Evolutionary conservation across 2,329 filamentous ascomycete genomes (phyloP).

Genomic region (Cryphonectria carpinicola): DNA sequence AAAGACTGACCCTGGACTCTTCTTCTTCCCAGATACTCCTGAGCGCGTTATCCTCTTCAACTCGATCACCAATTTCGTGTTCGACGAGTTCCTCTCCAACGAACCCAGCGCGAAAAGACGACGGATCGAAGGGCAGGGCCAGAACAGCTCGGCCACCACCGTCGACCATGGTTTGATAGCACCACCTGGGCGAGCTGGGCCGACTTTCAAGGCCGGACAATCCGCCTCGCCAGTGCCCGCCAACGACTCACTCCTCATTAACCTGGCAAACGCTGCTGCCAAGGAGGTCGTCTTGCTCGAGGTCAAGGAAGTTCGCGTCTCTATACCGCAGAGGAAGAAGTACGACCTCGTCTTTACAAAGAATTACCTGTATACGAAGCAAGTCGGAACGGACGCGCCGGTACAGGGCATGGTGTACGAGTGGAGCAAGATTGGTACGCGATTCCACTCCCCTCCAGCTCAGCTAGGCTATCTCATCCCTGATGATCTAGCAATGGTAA

Average conservation of each 20-base stretch:
- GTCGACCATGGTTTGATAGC: conserved; percentile 19
- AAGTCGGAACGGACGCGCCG: conserved; percentile 54
- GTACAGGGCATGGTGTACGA: conserved; percentile 59
- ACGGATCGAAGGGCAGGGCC: conserved; percentile 20
- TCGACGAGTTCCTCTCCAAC: conserved; percentile 19
- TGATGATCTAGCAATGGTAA: neutral
- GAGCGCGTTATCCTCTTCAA: conserved; percentile 58
- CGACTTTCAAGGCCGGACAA: conserved; percentile 13
- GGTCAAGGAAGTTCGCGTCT: conserved; percentile 69
- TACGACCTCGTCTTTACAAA: conserved; percentile 66
- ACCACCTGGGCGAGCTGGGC: conserved; percentile 9
- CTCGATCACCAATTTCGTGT: conserved; percentile 36
- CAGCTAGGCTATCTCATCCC: too few relatives aligned
- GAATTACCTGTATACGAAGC: conserved; percentile 61
- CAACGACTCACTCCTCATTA: conserved; percentile 28
- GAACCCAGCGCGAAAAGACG: conserved; percentile 28
- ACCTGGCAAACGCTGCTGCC: conserved; percentile 41
- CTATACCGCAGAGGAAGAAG: conserved; percentile 70
- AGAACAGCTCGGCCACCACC: conserved; percentile 22
- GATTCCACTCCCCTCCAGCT: neutral
- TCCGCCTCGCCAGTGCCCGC: conserved; percentile 10
- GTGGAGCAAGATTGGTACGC: conserved; percentile 65
- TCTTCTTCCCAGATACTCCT: conserved; percentile 50
- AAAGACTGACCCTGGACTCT: neutral
- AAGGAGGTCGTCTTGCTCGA: conserved; percentile 59